These are phyloP conservation scores for Cucumis variabilis DNA, from an alignment of 331 rosid genomes.

Conservation along the genomic window DNA sequence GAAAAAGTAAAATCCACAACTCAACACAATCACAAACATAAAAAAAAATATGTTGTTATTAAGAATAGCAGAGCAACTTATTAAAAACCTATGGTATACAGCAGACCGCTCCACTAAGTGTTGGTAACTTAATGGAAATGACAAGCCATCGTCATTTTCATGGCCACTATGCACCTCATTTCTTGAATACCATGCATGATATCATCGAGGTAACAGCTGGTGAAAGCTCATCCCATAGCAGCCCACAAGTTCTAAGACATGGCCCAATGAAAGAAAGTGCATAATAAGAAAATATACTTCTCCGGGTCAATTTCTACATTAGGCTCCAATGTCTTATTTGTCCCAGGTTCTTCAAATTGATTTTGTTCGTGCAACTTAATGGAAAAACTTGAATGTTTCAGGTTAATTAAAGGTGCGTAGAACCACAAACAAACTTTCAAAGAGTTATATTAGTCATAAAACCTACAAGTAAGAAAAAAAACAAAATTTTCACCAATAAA, in stretches of 20 bases:
- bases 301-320: slow-evolving; percentile 77
- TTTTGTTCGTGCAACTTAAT: slow-evolving; percentile 53
- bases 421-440: slow-evolving; percentile 68
- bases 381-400: slow-evolving; percentile 70
- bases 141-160: slow-evolving; percentile 78
- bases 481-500: slow-evolving; percentile 24
- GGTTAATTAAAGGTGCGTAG: slow-evolving; percentile 63
- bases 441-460: slow-evolving; percentile 81
- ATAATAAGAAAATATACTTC: slow-evolving; percentile 96
- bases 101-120: slow-evolving; percentile 81
- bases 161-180: slow-evolving; percentile 64
- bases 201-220: slow-evolving; percentile 94
- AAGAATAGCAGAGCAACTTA: no score
- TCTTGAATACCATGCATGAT: slow-evolving; percentile 97
- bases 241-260: slow-evolving; percentile 74
- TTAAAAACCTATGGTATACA: no score
- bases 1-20: background rate
- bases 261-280: slow-evolving; percentile 99
- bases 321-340: slow-evolving; percentile 57
- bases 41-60: no score
- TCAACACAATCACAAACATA: no score
- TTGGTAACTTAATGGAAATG: slow-evolving; percentile 81
- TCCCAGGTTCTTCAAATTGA: slow-evolving; percentile 49
- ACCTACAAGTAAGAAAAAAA: slow-evolving; percentile 37
- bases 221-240: slow-evolving; percentile 93